phyloP scores from a whole-genome alignment of 1,284 basidiomycete species.

The Moesziomyces aphidis region DNA sequence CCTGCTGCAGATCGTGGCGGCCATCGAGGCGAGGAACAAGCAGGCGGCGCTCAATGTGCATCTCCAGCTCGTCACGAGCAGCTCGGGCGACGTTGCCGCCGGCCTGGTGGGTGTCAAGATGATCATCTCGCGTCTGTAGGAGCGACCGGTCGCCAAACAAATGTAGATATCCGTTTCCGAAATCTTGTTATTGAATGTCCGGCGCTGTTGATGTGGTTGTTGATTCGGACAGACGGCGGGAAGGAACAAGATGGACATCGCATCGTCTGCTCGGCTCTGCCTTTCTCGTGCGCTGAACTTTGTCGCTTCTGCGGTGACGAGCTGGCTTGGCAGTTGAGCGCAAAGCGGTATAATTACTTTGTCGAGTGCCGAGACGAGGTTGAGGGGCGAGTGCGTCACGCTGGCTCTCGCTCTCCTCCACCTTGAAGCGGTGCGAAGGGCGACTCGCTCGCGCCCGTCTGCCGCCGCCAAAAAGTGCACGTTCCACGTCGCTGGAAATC shows the following conservation, averaged over 20 bases:
- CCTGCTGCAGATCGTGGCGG: conserved; percentile 65
- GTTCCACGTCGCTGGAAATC: neutral
- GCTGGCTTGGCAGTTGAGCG: too few species aligned
- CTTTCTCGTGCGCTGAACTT: too few species aligned
- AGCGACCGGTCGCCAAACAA: conserved; percentile 6
- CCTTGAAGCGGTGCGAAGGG: neutral
- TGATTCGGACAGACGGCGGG: too few species aligned
- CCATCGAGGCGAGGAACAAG: conserved; percentile 63
- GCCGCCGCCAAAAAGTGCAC: neutral
- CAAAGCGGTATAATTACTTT: too few species aligned
- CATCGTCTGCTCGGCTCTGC: too few species aligned
- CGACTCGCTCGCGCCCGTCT: neutral
- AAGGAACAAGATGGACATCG: too few species aligned
- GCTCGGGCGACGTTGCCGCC: conserved; percentile 58
- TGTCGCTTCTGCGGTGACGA: too few species aligned
- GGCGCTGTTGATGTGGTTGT: too few species aligned
- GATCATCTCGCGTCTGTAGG: conserved; percentile 53
- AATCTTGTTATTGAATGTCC: too few species aligned
- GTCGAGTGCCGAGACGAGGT: too few species aligned
- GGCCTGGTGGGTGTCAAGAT: conserved; percentile 66
- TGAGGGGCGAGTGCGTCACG: too few species aligned
- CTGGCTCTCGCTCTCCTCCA: neutral
- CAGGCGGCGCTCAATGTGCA: conserved; percentile 60
- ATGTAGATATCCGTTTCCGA: conserved; percentile 16
- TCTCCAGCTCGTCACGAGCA: conserved; percentile 61